Evolutionary conservation across 305 asterid species (phyloP), one percentile per base, ranked within the genome.

Genomic region (Solanum hybrid): DNA sequence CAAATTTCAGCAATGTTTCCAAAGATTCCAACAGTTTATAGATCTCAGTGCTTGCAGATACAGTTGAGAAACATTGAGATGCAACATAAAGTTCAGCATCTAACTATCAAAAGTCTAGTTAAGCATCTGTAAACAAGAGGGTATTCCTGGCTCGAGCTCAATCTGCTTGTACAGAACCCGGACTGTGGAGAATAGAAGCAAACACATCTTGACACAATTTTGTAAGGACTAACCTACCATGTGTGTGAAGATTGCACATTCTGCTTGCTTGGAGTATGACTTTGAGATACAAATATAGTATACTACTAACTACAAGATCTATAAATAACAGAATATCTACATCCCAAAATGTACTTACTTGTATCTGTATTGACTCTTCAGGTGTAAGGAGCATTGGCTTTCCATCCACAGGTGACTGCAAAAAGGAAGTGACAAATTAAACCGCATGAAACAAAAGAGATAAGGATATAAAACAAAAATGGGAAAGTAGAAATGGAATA

Each of bases 351-450:
- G 75, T 26, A 89, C 91, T 81, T 93, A 97, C 99, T 93, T 97
- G 99, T 91, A 97, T 96, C 89, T 97, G 98, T 92, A 97, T 97
- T 2, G 99, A 97, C 91, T 97, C 98, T 93, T 97, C 99, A 42
- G 99, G 99, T 73, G 99, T 97, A 87, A 97, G 98, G 46, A 97
- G 95, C 99, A 96, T 96, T 80, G 97, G 99, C 91, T 96, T 97
- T 92, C 99, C 99, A 94, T 97, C 98, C 89, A 97, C 98, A 28
- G 99, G 98, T 88, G 99, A 97, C 99, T 97, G 96, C 93, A 92
- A 89, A 93, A 88, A 88, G 81, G 90, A 88, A 92, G 83, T 83
- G 88, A 85, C 29, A 36, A 90, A 22, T 88, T 88, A 64, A 76
- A 33, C 64, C 22, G 1, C 74, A 79, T 87, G 84, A 82, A 51